Conservation (phyloP, 1,284 basidiomycete genomes). For the Cystobasidium sp. region DNA sequence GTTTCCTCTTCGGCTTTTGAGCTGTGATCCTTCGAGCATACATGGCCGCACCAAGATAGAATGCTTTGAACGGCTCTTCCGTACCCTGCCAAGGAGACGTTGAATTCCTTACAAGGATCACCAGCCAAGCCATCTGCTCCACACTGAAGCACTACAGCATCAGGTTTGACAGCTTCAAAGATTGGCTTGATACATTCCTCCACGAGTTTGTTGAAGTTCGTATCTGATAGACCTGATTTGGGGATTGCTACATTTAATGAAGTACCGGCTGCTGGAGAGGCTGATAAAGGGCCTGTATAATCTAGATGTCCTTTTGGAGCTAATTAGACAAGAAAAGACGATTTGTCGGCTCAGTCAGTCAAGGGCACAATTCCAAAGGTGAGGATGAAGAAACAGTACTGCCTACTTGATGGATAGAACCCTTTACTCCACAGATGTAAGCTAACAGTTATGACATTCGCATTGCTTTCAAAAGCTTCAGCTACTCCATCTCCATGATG, state of each 20-base stretch:
- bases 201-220: slow-evolving; percentile 70
- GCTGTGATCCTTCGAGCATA: no score
- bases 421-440: slow-evolving; percentile 79
- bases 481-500: slow-evolving; percentile 90
- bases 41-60: slow-evolving; percentile 66
- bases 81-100: slow-evolving; percentile 71
- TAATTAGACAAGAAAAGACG: no score
- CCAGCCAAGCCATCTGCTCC: slow-evolving; percentile 83
- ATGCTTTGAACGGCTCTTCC: slow-evolving; percentile 72
- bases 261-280: slow-evolving; percentile 38
- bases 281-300: slow-evolving; percentile 36
- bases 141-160: slow-evolving; percentile 80
- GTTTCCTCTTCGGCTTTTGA: no score
- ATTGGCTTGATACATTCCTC: slow-evolving; percentile 65
- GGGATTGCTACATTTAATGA: slow-evolving; percentile 45
- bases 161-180: slow-evolving; percentile 69
- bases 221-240: slow-evolving; percentile 59
- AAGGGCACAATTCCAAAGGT: no score
- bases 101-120: slow-evolving; percentile 77
- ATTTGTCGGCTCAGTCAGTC: no score
- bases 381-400: neutral
- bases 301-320: slow-evolving; percentile 28
- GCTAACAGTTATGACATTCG: slow-evolving; percentile 77
- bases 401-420: slow-evolving; percentile 70
- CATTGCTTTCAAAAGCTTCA: slow-evolving; percentile 67